These are phyloP conservation scores for Neurospora hispaniola DNA, from an alignment of 495 filamentous ascomycete species.

Conservation along the genomic window DNA sequence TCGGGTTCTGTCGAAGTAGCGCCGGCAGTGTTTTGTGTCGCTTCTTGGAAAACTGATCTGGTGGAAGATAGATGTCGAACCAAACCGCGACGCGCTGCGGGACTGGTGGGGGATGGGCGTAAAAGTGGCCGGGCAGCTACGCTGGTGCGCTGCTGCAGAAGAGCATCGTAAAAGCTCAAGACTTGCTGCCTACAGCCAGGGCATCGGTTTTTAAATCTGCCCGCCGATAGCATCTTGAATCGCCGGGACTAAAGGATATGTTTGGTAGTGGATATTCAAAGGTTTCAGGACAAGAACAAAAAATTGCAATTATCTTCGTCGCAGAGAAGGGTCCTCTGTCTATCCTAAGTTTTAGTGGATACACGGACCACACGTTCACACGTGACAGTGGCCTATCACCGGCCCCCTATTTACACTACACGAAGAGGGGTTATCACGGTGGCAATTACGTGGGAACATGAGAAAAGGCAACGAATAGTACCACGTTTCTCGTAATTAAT, in stretches of 20 bases:
- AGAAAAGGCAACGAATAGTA: neutral
- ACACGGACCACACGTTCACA: neutral
- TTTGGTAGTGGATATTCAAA: neutral
- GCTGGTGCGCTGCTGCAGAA: constrained; percentile 16
- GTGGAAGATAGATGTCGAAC: constrained; percentile 32
- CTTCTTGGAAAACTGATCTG: constrained; percentile 15
- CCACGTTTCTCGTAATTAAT: neutral
- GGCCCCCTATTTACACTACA: neutral
- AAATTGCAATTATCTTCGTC: neutral
- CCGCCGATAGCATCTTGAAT: constrained; percentile 34
- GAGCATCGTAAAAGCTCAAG: constrained; percentile 34
- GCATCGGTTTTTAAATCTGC: constrained; percentile 35
- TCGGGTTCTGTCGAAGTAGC: constrained; percentile 2
- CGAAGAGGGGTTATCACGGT: neutral
- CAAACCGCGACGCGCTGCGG: constrained; percentile 4
- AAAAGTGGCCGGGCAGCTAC: constrained; percentile 11
- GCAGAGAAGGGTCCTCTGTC: neutral
- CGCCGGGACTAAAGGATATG: constrained; percentile 4
- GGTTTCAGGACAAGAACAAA: neutral
- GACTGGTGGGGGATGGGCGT: constrained; percentile 2
- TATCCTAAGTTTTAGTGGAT: neutral
- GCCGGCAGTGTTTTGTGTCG: neutral
- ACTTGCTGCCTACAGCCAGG: constrained; percentile 39
- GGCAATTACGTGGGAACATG: neutral
- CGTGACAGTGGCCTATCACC: neutral